Conservation (phyloP, 2,329 filamentous ascomycete genomes). For the Fusarium incarnatum region DNA sequence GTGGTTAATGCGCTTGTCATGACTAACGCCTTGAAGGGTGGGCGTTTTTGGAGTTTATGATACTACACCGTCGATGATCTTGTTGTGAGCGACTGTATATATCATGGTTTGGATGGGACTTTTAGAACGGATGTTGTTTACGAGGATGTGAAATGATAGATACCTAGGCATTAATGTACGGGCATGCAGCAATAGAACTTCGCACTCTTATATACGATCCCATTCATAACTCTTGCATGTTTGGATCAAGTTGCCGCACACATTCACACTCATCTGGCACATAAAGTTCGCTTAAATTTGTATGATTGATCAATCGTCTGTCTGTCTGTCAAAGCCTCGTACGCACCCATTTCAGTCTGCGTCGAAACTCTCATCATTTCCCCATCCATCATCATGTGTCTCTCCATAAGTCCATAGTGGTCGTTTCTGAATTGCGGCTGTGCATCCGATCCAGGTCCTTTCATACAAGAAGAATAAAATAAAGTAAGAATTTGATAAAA, state of each 20-base stretch:
- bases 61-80: conserved; percentile 19
- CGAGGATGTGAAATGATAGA: conserved; percentile 12
- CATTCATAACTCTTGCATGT: not conserved
- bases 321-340: conserved; percentile 24
- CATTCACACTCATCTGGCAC: not conserved
- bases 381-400: conserved; percentile 16
- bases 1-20: conserved; percentile 20
- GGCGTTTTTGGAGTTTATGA: conserved; percentile 41
- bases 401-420: conserved; percentile 17
- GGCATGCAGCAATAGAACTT: not conserved
- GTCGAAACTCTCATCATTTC: conserved; percentile 24
- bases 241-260: not conserved
- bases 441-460: conserved; percentile 33
- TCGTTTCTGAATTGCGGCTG: conserved; percentile 24
- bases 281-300: conserved; percentile 20
- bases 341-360: conserved; percentile 26
- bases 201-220: not conserved
- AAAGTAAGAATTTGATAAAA: conserved; percentile 13
- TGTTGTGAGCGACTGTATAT: conserved; percentile 27
- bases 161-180: conserved; percentile 15
- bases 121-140: conserved; percentile 13
- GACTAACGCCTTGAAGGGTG: conserved; percentile 32
- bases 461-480: conserved; percentile 38
- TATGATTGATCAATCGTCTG: conserved; percentile 36
- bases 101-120: conserved; percentile 17